These are phyloP conservation scores for Pelomyxa schiedti DNA, from an alignment of 78 protist genomes.

Conservation along the genomic window DNA sequence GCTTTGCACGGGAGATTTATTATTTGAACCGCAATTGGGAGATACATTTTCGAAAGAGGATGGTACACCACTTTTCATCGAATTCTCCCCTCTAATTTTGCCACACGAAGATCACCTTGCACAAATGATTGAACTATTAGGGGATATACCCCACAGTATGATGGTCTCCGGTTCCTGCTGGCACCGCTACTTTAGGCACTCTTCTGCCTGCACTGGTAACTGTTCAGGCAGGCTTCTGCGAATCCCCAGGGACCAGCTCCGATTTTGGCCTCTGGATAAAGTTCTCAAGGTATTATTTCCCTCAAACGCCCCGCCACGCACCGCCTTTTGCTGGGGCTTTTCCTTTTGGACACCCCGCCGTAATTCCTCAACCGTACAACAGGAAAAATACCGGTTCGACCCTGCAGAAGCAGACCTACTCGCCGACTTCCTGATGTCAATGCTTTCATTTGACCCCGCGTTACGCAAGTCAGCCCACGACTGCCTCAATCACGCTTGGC, in stretches of 20 bases:
- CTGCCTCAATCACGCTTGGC: constrained; percentile 41
- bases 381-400: constrained; percentile 55
- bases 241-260: constrained; percentile 43
- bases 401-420: constrained; percentile 40
- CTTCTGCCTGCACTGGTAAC: too few species aligned
- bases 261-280: constrained; percentile 54
- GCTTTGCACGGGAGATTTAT: constrained; percentile 87
- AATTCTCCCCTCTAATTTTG: neutral
- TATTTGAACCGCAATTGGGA: constrained; percentile 77
- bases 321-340: neutral
- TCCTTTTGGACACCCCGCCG: neutral
- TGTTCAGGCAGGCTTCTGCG: constrained; percentile 60
- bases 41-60: constrained; percentile 61
- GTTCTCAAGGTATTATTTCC: constrained; percentile 27
- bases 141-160: constrained; percentile 47
- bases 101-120: constrained; percentile 21
- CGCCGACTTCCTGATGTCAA: constrained; percentile 64
- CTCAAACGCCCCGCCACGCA: too few species aligned
- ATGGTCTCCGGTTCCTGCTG: constrained; percentile 20
- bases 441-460: constrained; percentile 62
- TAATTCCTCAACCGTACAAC: neutral
- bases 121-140: constrained; percentile 55
- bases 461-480: constrained; percentile 71
- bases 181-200: constrained; percentile 36
- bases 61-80: neutral